Base-by-base conservation (phyloP, 495 filamentous ascomycete genomes). In the Lasiosphaeriaceae sp. region DNA sequence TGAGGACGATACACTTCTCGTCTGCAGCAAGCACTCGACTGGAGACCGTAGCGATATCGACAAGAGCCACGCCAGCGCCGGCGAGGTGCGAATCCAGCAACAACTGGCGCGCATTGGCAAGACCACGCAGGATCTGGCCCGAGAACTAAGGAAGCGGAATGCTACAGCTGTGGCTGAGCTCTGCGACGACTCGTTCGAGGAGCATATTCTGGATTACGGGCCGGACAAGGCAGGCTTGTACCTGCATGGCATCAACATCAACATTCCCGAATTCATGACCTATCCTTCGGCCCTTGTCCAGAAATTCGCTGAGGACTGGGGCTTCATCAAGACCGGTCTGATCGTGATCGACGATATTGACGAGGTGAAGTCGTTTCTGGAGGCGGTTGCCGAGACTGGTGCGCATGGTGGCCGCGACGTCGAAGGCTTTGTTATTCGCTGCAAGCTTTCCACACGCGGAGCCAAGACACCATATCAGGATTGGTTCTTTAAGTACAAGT, bases 401-500 rank as follows among this genome's bases (percentile, higher is more conserved):
- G 83, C 88, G 2, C 96, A 93, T 72, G 85, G 86, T 59, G 93
- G 90, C 9, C 86, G 90, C 52, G 92, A 97, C 59, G 93, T 96
- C 2, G 94, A 98, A 69, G 94, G 94, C 2, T 98, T 98, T 61
- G 94, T 98, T 52, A 88, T 98, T 55, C 87, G 94, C 52, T 97
- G 94, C 74, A 86, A 90, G 67, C 82, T 84, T 57, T 64, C 73
- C 0, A 56, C 65, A 11, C 52, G 72, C 8, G 60, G 59, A 1
- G 64, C 65, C 2, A 70, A 68, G 41, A 60, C 72, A 0, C 58
- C 68, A 5, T 94, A 83, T 73, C 76, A 81, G 17, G 90, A 97
- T 69, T 98, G 93, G 93, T 97, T 98, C 74, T 98, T 97, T 85
- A 98, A 98, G 70, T 98, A 90, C 81, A 98, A 98, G 75, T 98